Conservation (phyloP, 164 flowering plant genomes). For the Chimonanthus praecox region DNA sequence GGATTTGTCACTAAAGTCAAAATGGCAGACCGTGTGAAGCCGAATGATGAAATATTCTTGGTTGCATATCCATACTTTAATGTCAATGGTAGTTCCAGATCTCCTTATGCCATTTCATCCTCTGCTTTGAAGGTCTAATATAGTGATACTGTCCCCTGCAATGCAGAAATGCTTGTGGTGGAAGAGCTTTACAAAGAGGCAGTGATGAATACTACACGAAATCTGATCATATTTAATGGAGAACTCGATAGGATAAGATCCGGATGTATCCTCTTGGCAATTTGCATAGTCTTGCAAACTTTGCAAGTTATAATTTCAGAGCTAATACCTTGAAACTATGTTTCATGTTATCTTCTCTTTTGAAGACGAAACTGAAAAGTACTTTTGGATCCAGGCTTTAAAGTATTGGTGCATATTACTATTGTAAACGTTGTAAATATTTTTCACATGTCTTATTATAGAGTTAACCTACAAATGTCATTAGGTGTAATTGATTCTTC, state of each 20-base stretch:
- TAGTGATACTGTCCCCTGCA: slow-evolving; percentile 8
- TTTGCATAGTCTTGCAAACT: background rate
- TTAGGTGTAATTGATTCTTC: too few relatives aligned
- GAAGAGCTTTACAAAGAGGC: slow-evolving; percentile 90
- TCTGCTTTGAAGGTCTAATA: slow-evolving; percentile 1
- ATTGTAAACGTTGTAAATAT: background rate
- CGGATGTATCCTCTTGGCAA: slow-evolving; percentile 75
- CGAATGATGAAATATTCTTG: slow-evolving; percentile 78
- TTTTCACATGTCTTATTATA: background rate
- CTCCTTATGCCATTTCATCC: slow-evolving; percentile 2
- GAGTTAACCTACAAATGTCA: too few relatives aligned
- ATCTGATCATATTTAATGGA: slow-evolving; percentile 85
- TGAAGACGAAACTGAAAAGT: background rate
- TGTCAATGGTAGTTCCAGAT: slow-evolving; percentile 58
- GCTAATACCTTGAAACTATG: background rate
- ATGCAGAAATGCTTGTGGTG: slow-evolving; percentile 91
- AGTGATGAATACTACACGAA: slow-evolving; percentile 50
- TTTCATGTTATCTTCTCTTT: background rate
- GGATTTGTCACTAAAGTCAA: slow-evolving; percentile 73
- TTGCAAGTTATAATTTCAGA: background rate
- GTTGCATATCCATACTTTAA: slow-evolving; percentile 94
- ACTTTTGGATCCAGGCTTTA: background rate
- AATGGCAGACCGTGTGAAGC: slow-evolving; percentile 85
- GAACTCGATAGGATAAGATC: slow-evolving; percentile 95
- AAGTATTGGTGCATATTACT: background rate